These are phyloP conservation scores for Ruellia speciosa DNA, from an alignment of 305 asterid species.

Conservation along the genomic window DNA sequence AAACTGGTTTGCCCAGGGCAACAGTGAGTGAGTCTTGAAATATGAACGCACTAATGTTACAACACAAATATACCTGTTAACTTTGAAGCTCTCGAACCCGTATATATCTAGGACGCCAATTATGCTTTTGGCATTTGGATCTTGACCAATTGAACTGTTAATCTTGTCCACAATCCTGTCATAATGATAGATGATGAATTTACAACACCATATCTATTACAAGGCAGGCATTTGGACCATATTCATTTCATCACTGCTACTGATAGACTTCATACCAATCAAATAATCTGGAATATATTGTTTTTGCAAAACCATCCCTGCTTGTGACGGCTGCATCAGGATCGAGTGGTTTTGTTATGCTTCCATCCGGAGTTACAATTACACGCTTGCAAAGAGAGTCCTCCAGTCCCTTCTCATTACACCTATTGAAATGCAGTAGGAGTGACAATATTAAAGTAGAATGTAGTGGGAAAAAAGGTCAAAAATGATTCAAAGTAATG, in stretches of 20 bases:
- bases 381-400: conserved; percentile 87
- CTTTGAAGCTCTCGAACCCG: conserved; percentile 91
- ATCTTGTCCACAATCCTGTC: conserved; percentile 93
- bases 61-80: conserved; percentile 53
- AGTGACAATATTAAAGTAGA: conserved; percentile 10
- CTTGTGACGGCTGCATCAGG: conserved; percentile 83
- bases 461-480: conserved; percentile 5
- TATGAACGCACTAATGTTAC: conserved; percentile 10
- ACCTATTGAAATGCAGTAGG: conserved; percentile 41
- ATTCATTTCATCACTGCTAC: too few relatives aligned
- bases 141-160: conserved; percentile 86
- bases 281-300: conserved; percentile 85
- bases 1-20: conserved; percentile 38
- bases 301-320: conserved; percentile 91
- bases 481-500: conserved; percentile 14
- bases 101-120: conserved; percentile 91
- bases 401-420: conserved; percentile 58
- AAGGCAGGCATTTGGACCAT: conserved; percentile 1
- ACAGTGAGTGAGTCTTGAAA: conserved; percentile 26
- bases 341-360: conserved; percentile 80
- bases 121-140: conserved; percentile 74
- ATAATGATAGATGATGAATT: conserved; percentile 12
- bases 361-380: conserved; percentile 91
- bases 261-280: conserved; percentile 59
- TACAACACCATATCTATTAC: not conserved